Evolutionary conservation across 2,329 filamentous ascomycete species (phyloP).

Genomic region (Bipolaris cookei): DNA sequence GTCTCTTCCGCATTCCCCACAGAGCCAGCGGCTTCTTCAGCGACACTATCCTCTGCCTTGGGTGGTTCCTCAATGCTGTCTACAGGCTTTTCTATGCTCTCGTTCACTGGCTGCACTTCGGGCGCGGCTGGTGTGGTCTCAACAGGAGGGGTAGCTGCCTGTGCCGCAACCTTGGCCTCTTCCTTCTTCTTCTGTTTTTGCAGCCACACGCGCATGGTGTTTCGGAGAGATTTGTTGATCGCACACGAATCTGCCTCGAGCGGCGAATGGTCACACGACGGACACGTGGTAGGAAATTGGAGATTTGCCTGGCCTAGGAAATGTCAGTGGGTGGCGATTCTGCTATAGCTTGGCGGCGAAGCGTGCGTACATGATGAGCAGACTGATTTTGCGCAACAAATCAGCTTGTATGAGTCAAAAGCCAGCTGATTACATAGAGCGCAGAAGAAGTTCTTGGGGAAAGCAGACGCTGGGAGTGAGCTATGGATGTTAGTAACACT

Average conservation of each 20-base stretch:
- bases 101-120: constrained; percentile 29
- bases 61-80: constrained; percentile 38
- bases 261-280: constrained; percentile 90
- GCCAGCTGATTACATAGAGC: constrained; percentile 91
- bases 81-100: constrained; percentile 35
- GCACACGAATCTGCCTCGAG: constrained; percentile 86
- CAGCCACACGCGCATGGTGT: constrained; percentile 88
- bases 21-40: constrained; percentile 17
- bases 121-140: constrained; percentile 28
- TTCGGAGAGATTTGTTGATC: constrained; percentile 87
- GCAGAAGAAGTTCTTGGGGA: constrained; percentile 96
- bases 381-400: constrained; percentile 94
- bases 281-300: constrained; percentile 80
- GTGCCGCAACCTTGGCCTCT: constrained; percentile 42
- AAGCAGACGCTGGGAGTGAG: constrained; percentile 78
- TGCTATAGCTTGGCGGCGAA: background rate
- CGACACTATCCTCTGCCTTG: constrained; percentile 18
- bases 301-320: constrained; percentile 39
- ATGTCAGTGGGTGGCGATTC: constrained; percentile 8
- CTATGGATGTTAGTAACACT: constrained; percentile 54
- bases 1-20: constrained; percentile 20
- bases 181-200: constrained; percentile 79
- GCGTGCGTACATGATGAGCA: constrained; percentile 80
- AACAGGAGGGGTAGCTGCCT: constrained; percentile 36
- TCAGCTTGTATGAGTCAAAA: constrained; percentile 86